Percentiles rank a stretch among this genome's conserved stretches.
phyloP scores from a whole-genome alignment of 2,329 filamentous ascomycete species.

The Chaetomiaceae sp. region DNA sequence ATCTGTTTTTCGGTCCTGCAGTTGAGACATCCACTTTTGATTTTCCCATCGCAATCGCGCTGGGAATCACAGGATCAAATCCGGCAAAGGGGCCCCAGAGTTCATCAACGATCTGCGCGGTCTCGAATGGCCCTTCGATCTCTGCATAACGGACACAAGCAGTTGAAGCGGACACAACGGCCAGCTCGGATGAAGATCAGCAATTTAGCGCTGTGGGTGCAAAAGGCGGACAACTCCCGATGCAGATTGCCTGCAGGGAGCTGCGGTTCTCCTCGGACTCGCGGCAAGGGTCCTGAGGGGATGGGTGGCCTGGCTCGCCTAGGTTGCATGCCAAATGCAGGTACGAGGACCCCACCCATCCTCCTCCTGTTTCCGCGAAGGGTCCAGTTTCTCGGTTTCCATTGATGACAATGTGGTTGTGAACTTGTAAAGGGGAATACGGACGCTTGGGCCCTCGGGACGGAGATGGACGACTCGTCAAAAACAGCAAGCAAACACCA shows the following conservation, averaged over 20 bases:
- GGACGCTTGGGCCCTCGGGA: too few relatives aligned
- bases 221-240: conserved; percentile 4
- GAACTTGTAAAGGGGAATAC: too few relatives aligned
- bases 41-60: background rate
- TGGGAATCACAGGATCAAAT: background rate
- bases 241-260: conserved; percentile 11
- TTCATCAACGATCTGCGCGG: background rate
- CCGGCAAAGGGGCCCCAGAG: background rate
- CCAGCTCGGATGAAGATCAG: conserved; percentile 14
- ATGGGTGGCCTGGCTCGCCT: background rate
- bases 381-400: too few relatives aligned
- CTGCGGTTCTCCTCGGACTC: background rate
- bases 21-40: too few relatives aligned
- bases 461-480: too few relatives aligned
- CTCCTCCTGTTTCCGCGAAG: background rate
- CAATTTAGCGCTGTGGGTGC: conserved; percentile 1
- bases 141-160: background rate
- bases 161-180: background rate
- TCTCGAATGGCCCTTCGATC: conserved; percentile 10
- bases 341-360: conserved; percentile 8
- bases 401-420: too few relatives aligned
- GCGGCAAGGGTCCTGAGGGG: too few relatives aligned
- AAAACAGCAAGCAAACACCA: background rate
- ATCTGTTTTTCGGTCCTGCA: too few relatives aligned
- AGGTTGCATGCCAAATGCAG: conserved; percentile 6